These are phyloP conservation scores for Nothomitra cinnamomea DNA, from an alignment of 2,329 filamentous ascomycete genomes.

Conservation along the genomic window DNA sequence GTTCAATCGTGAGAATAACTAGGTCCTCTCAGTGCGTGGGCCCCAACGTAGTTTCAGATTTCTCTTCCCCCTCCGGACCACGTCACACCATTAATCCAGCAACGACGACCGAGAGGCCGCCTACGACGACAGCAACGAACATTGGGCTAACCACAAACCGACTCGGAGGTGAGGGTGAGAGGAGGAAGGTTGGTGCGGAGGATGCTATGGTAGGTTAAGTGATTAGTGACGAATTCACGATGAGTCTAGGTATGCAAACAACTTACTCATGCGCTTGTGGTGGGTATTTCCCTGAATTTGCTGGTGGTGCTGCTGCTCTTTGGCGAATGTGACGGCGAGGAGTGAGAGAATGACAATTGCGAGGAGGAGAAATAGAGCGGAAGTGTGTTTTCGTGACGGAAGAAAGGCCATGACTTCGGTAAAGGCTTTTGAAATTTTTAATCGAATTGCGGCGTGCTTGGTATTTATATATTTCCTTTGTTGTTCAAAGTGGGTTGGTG, in stretches of 20 bases:
- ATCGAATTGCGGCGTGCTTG: too few species aligned
- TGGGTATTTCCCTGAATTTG: neutral
- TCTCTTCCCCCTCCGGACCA: neutral
- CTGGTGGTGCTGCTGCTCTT: neutral
- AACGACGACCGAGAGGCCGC: neutral
- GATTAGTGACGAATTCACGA: too few species aligned
- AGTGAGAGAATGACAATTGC: neutral
- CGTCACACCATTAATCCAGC: neutral
- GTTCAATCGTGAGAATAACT: too few species aligned
- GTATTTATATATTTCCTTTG: too few species aligned
- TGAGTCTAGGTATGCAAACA: too few species aligned
- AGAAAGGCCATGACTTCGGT: neutral
- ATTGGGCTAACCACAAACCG: neutral
- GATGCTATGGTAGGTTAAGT: neutral
- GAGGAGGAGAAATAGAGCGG: neutral
- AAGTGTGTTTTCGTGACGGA: neutral
- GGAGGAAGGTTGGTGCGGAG: neutral
- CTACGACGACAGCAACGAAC: neutral
- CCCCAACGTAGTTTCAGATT: too few species aligned
- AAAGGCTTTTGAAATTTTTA: too few species aligned
- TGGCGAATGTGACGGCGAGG: neutral
- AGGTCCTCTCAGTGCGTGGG: too few species aligned
- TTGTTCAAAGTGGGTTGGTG: too few species aligned
- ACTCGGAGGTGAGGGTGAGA: neutral
- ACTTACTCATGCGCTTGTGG: constrained; percentile 1